Percentiles rank a stretch among this genome's conserved stretches.
These are phyloP conservation scores for Malus asiatica DNA, from an alignment of 306 rosid genomes.

Conservation along the genomic window DNA sequence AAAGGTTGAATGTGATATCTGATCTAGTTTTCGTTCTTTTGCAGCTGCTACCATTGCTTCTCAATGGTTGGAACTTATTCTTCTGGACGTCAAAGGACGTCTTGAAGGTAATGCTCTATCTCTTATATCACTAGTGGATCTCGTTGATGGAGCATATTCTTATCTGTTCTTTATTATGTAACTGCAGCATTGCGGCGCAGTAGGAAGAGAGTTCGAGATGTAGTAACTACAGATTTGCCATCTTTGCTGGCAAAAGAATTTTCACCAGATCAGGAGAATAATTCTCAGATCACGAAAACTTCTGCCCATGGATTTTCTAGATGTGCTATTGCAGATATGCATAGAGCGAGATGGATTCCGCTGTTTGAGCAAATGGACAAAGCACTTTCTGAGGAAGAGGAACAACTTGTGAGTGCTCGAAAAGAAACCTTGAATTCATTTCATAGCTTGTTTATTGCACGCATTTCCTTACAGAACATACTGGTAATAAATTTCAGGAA, in stretches of 20 bases:
- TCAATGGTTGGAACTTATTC: conserved; percentile 87
- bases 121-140: neutral
- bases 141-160: conserved; percentile 10
- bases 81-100: conserved; percentile 84
- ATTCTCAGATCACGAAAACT: conserved; percentile 22
- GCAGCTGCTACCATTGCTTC: conserved; percentile 98
- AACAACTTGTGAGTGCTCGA: conserved; percentile 63
- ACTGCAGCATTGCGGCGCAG: conserved; percentile 76
- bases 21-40: conserved; percentile 25
- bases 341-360: conserved; percentile 68
- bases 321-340: conserved; percentile 52
- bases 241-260: conserved; percentile 72
- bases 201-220: conserved; percentile 72
- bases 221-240: conserved; percentile 74
- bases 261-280: conserved; percentile 39
- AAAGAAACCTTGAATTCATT: neutral
- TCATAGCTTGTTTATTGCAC: neutral
- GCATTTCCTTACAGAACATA: neutral
- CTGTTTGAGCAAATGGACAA: conserved; percentile 83
- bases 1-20: neutral
- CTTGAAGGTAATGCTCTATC: conserved; percentile 54
- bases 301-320: conserved; percentile 28
- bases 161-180: conserved; percentile 15
- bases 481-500: conserved; percentile 56
- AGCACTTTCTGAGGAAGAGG: conserved; percentile 87